Percentiles rank a stretch among this genome's conserved stretches.
phyloP scores from a whole-genome alignment of 129 eudicot species.

The Cynara cardunculus region DNA sequence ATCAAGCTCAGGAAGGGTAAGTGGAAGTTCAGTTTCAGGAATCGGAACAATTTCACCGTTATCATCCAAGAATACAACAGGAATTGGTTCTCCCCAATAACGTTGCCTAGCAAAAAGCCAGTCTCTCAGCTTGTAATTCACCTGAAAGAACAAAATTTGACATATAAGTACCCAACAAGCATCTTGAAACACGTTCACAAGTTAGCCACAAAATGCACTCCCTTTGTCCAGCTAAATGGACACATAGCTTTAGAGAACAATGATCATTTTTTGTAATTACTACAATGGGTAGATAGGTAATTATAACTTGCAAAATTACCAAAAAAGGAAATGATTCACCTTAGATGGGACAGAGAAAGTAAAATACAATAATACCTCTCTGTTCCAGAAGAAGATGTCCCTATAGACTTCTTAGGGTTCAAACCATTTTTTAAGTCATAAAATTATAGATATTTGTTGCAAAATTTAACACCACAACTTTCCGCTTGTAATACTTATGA shows the following conservation, averaged over 20 bases:
- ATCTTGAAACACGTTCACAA: neutral
- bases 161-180: neutral
- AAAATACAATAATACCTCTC: too few species aligned
- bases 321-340: neutral
- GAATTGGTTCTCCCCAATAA: constrained; percentile 99
- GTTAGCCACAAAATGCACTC: neutral
- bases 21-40: constrained; percentile 88
- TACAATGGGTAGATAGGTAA: neutral
- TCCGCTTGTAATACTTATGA: neutral
- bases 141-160: constrained; percentile 37
- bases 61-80: constrained; percentile 69
- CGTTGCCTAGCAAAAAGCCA: constrained; percentile 99
- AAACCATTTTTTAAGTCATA: neutral
- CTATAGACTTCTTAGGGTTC: neutral
- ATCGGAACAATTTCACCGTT: constrained; percentile 66
- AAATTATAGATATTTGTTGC: neutral
- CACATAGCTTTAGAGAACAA: neutral
- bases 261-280: neutral
- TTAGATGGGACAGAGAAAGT: too few species aligned
- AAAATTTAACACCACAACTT: neutral
- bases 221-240: too few species aligned
- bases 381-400: neutral
- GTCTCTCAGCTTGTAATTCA: constrained; percentile 89
- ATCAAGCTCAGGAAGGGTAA: constrained; percentile 91
- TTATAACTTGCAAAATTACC: neutral